Evolutionary conservation across 805 yeast species (phyloP).

Genomic region (Candida yuanshanica): DNA sequence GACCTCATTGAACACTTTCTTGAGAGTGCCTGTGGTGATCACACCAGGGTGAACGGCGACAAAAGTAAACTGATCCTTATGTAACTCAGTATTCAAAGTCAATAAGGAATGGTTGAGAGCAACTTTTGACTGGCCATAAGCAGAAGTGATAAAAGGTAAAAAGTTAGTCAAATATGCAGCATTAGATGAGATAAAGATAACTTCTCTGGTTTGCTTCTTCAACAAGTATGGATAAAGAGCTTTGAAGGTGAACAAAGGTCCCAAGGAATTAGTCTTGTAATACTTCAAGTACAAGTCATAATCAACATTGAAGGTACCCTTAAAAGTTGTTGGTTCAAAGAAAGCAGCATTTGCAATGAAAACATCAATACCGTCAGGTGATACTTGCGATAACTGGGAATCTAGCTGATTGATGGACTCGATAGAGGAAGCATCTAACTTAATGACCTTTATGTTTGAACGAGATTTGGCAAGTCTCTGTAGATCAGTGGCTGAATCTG

Average conservation of each 20-base stretch:
- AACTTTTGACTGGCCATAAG: constrained; percentile 33
- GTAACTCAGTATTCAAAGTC: constrained; percentile 23
- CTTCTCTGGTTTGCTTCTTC: constrained; percentile 18
- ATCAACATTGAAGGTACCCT: not conserved
- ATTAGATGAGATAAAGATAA: constrained; percentile 24
- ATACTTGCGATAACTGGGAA: constrained; percentile 8
- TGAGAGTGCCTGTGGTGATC: constrained; percentile 30
- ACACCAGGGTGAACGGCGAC: constrained; percentile 35
- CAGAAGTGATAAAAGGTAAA: constrained; percentile 12
- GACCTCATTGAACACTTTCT: no score
- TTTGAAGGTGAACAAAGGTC: constrained; percentile 19
- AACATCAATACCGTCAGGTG: constrained; percentile 21
- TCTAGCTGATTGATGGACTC: constrained; percentile 15
- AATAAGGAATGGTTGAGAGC: constrained; percentile 28
- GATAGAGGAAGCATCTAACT: constrained; percentile 18
- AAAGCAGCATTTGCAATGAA: constrained; percentile 25
- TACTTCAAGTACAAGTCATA: constrained; percentile 10
- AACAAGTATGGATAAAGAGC: constrained; percentile 20
- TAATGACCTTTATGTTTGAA: constrained; percentile 20
- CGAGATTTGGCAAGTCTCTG: constrained; percentile 5
- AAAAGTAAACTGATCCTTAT: constrained; percentile 22
- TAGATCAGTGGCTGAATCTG: constrained; percentile 8
- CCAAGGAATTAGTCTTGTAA: constrained; percentile 20
- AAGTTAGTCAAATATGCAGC: constrained; percentile 12
- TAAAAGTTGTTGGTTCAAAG: constrained; percentile 1